Evolutionary conservation across 2,329 filamentous ascomycete species (phyloP), one percentile per base, ranked within the genome.

Genomic region (Calonectria multiphialidica): DNA sequence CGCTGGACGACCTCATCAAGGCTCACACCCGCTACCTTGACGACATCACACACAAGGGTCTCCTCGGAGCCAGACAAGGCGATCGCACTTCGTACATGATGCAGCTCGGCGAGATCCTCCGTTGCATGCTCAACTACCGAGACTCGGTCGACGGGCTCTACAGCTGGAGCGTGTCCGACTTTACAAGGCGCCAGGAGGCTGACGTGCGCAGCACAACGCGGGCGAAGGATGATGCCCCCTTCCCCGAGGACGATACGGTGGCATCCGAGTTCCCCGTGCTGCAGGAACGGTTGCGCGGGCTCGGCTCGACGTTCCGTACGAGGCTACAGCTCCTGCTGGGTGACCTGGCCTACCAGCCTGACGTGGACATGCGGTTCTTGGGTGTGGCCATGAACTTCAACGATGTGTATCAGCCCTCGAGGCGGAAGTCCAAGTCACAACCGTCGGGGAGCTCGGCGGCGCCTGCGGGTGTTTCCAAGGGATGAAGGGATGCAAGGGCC

Each of bases 381-480:
- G 97, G 95, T 45, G 95, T 98, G 57, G 94, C 97, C 47, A 98
- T 99, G 95, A 99, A 98, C 85, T 99, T 98, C 84, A 99, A 99
- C 84, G 96, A 98, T 82, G 94, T 98, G 30, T 98, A 98, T 83
- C 91, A 94, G 83, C 94, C 95, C 16, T 90, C 92, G 53, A 88
- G 92, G 79, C 90, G 92, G 82, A 92, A 92, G 84, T 85, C 89
- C 71, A 88, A 86, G 83, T 64, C 79, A 6, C 74, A 76, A 15
- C 75, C 70, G 42, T 72, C 78, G 8, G 75, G 78, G 7, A 70
- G 74, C 13, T 72, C 66, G n/a, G 68, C 75, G 21, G 74, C 76
- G 33, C 15, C 50, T 21, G 73, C 77, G 30, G 80, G 77, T 37
- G 71, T 74, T 35, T 77, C 78, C n/a, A 82, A 77, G 74, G 79